Evolutionary conservation across 2,329 filamentous ascomycete species (phyloP), one percentile per base, ranked within the genome.

Genomic region (Microcyclosporella mali): DNA sequence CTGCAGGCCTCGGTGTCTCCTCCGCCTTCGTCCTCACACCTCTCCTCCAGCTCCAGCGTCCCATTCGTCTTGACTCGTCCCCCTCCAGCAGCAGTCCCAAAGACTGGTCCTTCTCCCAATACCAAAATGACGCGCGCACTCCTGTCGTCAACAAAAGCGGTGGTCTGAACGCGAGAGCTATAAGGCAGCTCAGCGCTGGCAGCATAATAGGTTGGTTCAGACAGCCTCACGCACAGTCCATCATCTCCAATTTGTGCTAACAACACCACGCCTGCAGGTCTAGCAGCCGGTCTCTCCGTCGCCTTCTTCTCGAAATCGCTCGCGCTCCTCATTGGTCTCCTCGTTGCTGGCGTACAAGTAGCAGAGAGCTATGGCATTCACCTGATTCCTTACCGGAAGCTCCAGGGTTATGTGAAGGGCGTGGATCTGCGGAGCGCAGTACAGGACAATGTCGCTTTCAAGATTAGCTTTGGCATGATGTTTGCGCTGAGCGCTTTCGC

Each of bases 401-500:
- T 79, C 32, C 73, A 78, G 55, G 62, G 66, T 35, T 76, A 75
- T 45, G 63, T 76, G 41, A 70, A 69, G 42, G 64, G 64, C 21
- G 65, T 76, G 18, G 69, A 79, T 53, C 46, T 79, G 15, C 63
- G 69, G 34, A 70, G 70, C 3, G 67, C 73, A 34, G 64, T 82
- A 40, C 70, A 75, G 54, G 70, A 75, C 47, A 77, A 80, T 53
- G 73, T 78, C 2, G 75, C 76, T 14, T 83, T 85, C 60, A 84
- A 82, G 59, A 60, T 81, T 16, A 79, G 81, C 2, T 88, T 89
- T 61, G 78, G 80, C n/a, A 58, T 78, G 32, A 84, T 84, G 19
- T 88, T 88, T 66, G 77, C 82, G 18, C 65, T 88, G 57, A 82
- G 83, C 37, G 79, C 77, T 2, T 84, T 84, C 71, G 73, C 72